These are phyloP conservation scores for Lanmaoa rubissima DNA, from an alignment of 768 basidiomycete genomes.

Conservation along the genomic window DNA sequence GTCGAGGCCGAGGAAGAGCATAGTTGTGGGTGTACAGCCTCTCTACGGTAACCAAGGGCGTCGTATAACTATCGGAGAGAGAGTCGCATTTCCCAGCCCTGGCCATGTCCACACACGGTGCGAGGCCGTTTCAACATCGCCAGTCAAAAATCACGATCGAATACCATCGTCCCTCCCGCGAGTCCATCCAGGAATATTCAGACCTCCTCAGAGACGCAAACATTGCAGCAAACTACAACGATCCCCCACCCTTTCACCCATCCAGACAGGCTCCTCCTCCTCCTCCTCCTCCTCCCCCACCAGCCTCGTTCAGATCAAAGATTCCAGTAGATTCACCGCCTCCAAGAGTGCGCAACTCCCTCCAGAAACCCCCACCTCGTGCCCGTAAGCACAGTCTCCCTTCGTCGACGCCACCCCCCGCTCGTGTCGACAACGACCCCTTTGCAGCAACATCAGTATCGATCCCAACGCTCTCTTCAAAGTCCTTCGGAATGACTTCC, in stretches of 20 bases:
- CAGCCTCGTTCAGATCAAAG: conserved; percentile 22
- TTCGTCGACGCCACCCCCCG: conserved; percentile 24
- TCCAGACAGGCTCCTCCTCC: conserved; percentile 47
- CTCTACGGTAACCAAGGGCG: no score
- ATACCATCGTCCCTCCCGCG: conserved; percentile 70
- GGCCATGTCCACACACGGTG: conserved; percentile 29
- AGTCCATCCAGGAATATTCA: conserved; percentile 77
- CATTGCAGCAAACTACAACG: conserved; percentile 35
- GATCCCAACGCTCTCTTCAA: neutral
- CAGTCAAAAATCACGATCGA: conserved; percentile 70
- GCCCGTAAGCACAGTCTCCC: conserved; percentile 53
- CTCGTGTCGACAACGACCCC: conserved; percentile 51
- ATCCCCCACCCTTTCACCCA: conserved; percentile 33
- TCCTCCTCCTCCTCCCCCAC: conserved; percentile 11
- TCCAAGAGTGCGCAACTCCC: conserved; percentile 46
- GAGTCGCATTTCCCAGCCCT: neutral
- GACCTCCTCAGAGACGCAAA: conserved; percentile 64
- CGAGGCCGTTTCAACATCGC: conserved; percentile 43
- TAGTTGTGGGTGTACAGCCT: no score
- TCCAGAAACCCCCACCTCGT: conserved; percentile 61
- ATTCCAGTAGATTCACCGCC: conserved; percentile 22
- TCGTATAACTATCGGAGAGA: no score
- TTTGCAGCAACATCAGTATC: conserved; percentile 41
- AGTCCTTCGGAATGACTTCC: conserved; percentile 30
- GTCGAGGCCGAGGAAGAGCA: neutral